Conservation (phyloP, 495 filamentous ascomycete species). For the Darksidea phi region DNA sequence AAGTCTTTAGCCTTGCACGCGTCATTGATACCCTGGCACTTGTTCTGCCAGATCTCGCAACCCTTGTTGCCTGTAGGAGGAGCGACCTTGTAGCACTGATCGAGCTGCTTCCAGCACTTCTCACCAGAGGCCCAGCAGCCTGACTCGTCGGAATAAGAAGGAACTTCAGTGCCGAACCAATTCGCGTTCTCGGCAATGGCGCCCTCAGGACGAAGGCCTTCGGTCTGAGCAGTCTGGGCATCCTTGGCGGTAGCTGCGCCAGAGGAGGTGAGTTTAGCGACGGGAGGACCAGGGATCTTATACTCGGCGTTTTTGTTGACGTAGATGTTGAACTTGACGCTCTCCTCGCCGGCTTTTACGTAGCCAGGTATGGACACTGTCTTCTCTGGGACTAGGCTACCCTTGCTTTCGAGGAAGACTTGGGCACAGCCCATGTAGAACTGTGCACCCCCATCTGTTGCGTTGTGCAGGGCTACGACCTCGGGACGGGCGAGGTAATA, state of each 20-base stretch:
- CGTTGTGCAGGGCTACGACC: conserved; percentile 65
- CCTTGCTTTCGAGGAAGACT: conserved; percentile 56
- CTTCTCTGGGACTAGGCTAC: conserved; percentile 44
- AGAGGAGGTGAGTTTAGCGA: conserved; percentile 27
- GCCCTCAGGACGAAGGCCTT: conserved; percentile 50
- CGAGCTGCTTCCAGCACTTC: conserved; percentile 59
- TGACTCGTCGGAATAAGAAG: conserved; percentile 51
- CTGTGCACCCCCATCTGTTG: conserved; percentile 58
- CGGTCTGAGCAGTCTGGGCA: conserved; percentile 37
- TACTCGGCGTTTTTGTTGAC: conserved; percentile 51
- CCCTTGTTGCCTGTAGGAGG: conserved; percentile 56
- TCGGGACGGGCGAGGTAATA: conserved; percentile 69
- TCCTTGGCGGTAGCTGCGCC: conserved; percentile 20
- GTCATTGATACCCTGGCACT: conserved; percentile 55
- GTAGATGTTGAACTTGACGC: conserved; percentile 64
- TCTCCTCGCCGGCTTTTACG: conserved; percentile 51
- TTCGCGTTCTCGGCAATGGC: conserved; percentile 67
- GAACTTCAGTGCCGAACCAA: conserved; percentile 65
- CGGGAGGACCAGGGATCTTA: conserved; percentile 56
- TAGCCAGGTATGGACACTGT: conserved; percentile 66
- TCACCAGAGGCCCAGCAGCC: conserved; percentile 59
- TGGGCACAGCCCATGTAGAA: conserved; percentile 72
- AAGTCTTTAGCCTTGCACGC: conserved; percentile 51
- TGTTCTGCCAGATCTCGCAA: conserved; percentile 60
- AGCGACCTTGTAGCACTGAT: conserved; percentile 56